Evolutionary conservation across 768 basidiomycete genomes (phyloP).

Genomic region (Suillus clintonianus): DNA sequence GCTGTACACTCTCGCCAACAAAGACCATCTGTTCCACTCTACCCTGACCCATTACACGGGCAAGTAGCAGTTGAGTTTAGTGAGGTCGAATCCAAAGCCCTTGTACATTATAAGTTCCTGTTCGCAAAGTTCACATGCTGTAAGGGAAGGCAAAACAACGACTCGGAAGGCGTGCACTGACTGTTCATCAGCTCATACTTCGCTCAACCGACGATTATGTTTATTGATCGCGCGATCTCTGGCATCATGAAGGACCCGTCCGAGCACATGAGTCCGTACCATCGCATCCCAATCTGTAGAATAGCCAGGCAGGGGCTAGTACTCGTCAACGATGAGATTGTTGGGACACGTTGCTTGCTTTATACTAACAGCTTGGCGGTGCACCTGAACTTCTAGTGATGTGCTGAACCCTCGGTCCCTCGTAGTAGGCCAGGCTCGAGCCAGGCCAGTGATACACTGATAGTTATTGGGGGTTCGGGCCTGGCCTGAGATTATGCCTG

Average conservation of each 20-base stretch:
- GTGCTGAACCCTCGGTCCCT: too few species aligned
- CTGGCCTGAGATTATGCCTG: too few species aligned
- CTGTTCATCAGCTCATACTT: neutral
- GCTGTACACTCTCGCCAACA: slow-evolving; percentile 15
- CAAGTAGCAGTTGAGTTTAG: neutral
- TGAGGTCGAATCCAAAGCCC: neutral
- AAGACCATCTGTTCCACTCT: slow-evolving; percentile 16
- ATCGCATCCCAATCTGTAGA: neutral
- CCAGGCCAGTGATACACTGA: too few species aligned
- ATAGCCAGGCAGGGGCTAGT: neutral
- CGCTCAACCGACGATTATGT: neutral
- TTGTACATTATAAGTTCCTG: neutral
- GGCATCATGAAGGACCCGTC: neutral
- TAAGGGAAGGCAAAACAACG: neutral
- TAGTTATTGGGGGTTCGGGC: too few species aligned
- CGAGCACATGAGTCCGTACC: neutral
- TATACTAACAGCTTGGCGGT: too few species aligned
- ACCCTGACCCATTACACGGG: slow-evolving; percentile 8
- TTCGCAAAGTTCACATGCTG: neutral
- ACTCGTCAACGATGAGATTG: too few species aligned
- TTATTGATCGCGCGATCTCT: neutral
- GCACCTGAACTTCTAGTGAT: too few species aligned
- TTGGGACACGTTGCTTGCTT: too few species aligned
- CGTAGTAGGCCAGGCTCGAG: too few species aligned
- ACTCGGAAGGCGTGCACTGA: neutral